These are phyloP conservation scores for Clonostachys sp. DNA, from an alignment of 2,329 filamentous ascomycete genomes.

Conservation along the genomic window DNA sequence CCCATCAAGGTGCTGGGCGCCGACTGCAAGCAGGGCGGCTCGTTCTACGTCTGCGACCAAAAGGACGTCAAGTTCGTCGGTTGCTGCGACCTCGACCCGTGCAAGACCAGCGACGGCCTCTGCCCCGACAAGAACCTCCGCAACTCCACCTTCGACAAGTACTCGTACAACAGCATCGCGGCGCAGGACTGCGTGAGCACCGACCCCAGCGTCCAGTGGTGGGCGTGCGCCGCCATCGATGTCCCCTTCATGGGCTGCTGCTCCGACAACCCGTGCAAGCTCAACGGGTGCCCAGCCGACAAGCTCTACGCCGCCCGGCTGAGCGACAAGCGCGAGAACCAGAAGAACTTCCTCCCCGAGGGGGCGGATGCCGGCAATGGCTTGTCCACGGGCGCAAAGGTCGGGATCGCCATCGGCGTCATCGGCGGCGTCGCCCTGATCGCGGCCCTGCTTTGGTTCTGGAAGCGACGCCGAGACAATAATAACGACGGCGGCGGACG, in stretches of 20 bases:
- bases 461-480: conserved; percentile 16
- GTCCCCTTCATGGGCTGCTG: conserved; percentile 27
- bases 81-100: conserved; percentile 31
- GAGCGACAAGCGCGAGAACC: conserved; percentile 3
- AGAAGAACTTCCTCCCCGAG: conserved; percentile 2
- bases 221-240: conserved; percentile 14
- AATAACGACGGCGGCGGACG: conserved; percentile 11
- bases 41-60: conserved; percentile 28
- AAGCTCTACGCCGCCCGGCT: conserved; percentile 2
- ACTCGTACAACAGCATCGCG: conserved; percentile 16
- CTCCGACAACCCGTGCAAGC: conserved; percentile 20
- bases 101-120: conserved; percentile 16
- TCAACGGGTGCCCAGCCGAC: conserved; percentile 1
- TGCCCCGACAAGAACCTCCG: conserved; percentile 21
- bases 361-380: conserved; percentile 3
- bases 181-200: conserved; percentile 16
- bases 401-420: conserved; percentile 23
- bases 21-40: conserved; percentile 19
- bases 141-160: conserved; percentile 14
- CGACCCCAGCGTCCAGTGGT: conserved; percentile 15
- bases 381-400: conserved; percentile 20
- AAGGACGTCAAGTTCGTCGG: conserved; percentile 28
- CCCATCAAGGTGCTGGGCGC: conserved; percentile 14
- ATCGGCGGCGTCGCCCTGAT: conserved; percentile 17
- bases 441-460: conserved; percentile 12